Conservation (phyloP, 257 asterid species). For the Gynochthodes officinalis region DNA sequence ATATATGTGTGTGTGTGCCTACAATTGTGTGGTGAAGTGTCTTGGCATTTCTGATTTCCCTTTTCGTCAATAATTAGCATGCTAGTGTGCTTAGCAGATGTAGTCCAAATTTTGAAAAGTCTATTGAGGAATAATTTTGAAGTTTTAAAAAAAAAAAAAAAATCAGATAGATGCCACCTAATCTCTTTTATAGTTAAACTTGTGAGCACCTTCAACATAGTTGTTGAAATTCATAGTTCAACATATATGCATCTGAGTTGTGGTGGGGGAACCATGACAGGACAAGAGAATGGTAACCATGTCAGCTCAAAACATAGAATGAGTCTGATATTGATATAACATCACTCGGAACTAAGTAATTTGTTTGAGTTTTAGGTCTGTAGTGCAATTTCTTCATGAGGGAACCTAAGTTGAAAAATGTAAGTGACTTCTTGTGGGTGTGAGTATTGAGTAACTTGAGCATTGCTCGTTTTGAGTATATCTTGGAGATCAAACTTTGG, state of each 20-base stretch:
- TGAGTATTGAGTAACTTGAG: not conserved
- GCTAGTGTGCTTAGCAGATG: not conserved
- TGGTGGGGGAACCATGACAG: no score
- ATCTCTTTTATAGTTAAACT: not conserved
- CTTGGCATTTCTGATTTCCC: not conserved
- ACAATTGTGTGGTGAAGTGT: not conserved
- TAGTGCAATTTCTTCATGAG: no score
- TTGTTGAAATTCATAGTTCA: no score
- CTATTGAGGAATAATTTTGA: not conserved
- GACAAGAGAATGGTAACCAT: no score
- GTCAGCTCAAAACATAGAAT: no score
- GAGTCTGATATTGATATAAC: no score
- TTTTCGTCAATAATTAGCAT: not conserved
- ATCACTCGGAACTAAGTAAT: no score
- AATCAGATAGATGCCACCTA: not conserved
- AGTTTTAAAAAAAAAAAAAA: no score
- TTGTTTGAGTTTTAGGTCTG: not conserved
- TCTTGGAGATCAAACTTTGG: not conserved
- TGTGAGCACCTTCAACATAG: not conserved
- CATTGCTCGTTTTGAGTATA: not conserved
- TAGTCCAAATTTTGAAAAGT: not conserved
- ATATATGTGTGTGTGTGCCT: not conserved
- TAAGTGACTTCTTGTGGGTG: no score
- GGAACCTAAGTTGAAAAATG: no score
- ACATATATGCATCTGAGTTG: no score